Evolutionary conservation across 352 stramenopile species (phyloP), one percentile per base, ranked within the genome.

Genomic region (Thalassiosira livingstoniorum): DNA sequence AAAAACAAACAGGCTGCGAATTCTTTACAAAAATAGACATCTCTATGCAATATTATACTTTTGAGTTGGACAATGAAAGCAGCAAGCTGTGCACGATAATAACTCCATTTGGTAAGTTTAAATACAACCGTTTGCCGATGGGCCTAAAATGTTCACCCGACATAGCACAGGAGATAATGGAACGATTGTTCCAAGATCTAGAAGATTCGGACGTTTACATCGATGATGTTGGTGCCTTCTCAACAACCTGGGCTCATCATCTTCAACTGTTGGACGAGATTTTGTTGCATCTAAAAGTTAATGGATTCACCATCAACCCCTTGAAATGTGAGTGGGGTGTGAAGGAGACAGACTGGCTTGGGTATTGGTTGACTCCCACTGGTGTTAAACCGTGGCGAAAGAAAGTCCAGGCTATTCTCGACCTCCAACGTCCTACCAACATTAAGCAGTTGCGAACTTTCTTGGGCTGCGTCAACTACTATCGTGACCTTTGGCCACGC

Each of bases 1-100:
- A 74, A 69, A 58, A 76, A 60, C 32, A 32, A 0, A 67, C 34
- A 23, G 69, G 69, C 4, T 76, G 55, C 43, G 53, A 72, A 23
- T 88, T 71, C 60, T 84, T 87, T 45, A 92, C 74, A 31, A 85
- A 88, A 35, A 15, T 91, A 11, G 80, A 87, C 47, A 62, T 83
- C 23, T 61, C 3, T n/a, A 78, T 78, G 60, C 68, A 78, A 63
- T 91, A 88, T 45, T 84, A 85, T 53, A 83, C 71, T 15, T 87
- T 89, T 74, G 71, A 87, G 60, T 47, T 89, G 0, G 67, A 87
- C 27, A 65, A 87, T 25, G 71, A 75, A 31, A 67, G 15, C 23
- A 76, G 80, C 45, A 32, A 81, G 31, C 45, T 91, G 0, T 83
- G 72, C 25, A 70, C 39, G 0, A 85, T 87, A 34, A 35, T 65